These are phyloP conservation scores for Penicillium psychrofluorescens DNA, from an alignment of 495 filamentous ascomycete genomes.

Conservation along the genomic window DNA sequence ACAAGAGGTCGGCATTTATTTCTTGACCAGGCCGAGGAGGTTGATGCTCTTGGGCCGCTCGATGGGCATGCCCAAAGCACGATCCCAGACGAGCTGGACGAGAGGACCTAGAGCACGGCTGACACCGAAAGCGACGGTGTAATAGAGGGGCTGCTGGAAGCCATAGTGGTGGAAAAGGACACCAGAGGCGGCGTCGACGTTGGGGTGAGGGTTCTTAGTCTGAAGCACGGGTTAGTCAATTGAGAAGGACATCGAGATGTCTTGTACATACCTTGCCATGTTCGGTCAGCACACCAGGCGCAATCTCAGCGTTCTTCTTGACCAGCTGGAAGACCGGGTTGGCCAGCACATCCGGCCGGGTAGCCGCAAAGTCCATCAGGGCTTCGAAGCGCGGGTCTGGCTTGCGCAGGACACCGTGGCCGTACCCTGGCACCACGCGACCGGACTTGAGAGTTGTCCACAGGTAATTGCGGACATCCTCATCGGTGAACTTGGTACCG, in stretches of 20 bases:
- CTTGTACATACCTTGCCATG: conserved; percentile 66
- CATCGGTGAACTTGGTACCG: conserved; percentile 66
- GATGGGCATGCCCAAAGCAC: conserved; percentile 91
- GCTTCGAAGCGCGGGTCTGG: conserved; percentile 95
- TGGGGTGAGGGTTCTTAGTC: conserved; percentile 98
- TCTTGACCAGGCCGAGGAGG: conserved; percentile 69
- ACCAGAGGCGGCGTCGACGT: conserved; percentile 86
- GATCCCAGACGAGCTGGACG: conserved; percentile 93
- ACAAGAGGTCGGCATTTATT: conserved; percentile 14
- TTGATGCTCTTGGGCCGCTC: conserved; percentile 97
- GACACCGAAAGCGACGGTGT: conserved; percentile 95
- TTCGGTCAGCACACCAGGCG: conserved; percentile 78
- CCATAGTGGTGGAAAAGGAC: conserved; percentile 97
- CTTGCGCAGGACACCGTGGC: conserved; percentile 96
- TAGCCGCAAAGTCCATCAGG: conserved; percentile 87
- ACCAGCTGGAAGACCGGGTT: conserved; percentile 94
- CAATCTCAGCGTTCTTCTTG: conserved; percentile 72
- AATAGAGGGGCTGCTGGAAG: conserved; percentile 94
- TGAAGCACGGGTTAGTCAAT: conserved; percentile 15
- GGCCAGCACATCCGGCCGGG: conserved; percentile 72
- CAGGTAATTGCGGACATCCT: conserved; percentile 78
- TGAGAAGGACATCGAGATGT: neutral
- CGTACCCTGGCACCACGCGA: conserved; percentile 92
- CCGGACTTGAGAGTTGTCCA: conserved; percentile 91
- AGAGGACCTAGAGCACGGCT: conserved; percentile 85